A percentile compares a stretch with the other conserved stretches of the same genome.
phyloP scores from a whole-genome alignment of 23 red algal species.

The Agarophyton chilense region DNA sequence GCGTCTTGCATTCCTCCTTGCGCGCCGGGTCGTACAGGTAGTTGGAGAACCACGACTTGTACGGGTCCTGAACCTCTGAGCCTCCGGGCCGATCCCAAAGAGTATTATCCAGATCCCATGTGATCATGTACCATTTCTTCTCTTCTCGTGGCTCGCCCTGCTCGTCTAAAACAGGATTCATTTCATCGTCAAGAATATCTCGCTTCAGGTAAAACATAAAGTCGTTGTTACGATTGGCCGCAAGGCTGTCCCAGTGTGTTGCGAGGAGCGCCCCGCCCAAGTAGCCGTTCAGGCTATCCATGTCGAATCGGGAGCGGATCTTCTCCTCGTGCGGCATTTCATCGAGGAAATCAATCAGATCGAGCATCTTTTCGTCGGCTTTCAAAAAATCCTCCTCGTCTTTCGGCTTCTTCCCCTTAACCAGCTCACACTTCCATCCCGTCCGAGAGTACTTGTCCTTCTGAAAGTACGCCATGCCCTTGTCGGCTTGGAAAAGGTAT shows the following conservation, averaged over 20 bases:
- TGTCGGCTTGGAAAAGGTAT: slow-evolving; percentile 44
- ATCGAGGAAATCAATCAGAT: slow-evolving; percentile 33
- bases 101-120: slow-evolving; percentile 54
- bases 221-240: slow-evolving; percentile 62
- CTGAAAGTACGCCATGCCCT: slow-evolving; percentile 35
- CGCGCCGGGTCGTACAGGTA: slow-evolving; percentile 43
- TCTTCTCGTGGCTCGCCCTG: slow-evolving; percentile 2
- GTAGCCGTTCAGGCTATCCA: slow-evolving; percentile 54
- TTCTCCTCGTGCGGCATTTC: not conserved
- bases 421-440: slow-evolving; percentile 55
- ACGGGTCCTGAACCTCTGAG: slow-evolving; percentile 26
- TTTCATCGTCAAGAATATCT: slow-evolving; percentile 9
- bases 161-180: slow-evolving; percentile 16
- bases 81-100: slow-evolving; percentile 16
- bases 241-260: slow-evolving; percentile 53
- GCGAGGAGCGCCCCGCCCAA: slow-evolving; percentile 29
- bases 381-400: slow-evolving; percentile 48
- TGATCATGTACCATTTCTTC: slow-evolving; percentile 54
- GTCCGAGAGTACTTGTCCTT: slow-evolving; percentile 19
- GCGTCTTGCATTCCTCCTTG: slow-evolving; percentile 18
- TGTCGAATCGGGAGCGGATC: slow-evolving; percentile 19
- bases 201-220: slow-evolving; percentile 47
- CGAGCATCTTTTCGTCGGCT: slow-evolving; percentile 38
- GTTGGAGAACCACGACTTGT: slow-evolving; percentile 35
- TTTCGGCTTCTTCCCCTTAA: slow-evolving; percentile 54